phyloP scores from a whole-genome alignment of 106 monocot genomes.

The Gastrodia elata region DNA sequence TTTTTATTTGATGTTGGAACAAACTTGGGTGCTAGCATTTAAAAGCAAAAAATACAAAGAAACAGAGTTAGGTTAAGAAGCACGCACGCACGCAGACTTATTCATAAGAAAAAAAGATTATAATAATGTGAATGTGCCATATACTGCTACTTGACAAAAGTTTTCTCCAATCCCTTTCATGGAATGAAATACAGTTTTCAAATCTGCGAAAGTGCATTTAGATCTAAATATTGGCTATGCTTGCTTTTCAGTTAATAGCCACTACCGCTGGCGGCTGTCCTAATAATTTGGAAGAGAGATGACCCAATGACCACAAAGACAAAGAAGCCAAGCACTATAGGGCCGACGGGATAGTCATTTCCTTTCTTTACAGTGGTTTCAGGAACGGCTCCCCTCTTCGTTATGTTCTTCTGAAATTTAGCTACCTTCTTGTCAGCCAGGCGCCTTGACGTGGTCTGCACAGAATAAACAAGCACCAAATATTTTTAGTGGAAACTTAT shows the following conservation, averaged over 20 bases:
- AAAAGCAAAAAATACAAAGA: background rate
- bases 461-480: too few species aligned
- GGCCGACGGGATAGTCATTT: conserved; percentile 57
- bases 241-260: background rate
- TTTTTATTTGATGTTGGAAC: too few species aligned
- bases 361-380: conserved; percentile 56
- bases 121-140: background rate
- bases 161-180: background rate
- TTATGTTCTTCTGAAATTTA: conserved; percentile 62
- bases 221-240: background rate
- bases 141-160: background rate
- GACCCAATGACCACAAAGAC: conserved; percentile 70
- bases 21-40: background rate
- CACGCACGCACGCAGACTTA: background rate
- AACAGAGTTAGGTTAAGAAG: background rate
- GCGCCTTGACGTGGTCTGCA: conserved; percentile 63
- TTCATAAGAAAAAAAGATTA: conserved; percentile 1
- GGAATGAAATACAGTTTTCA: background rate
- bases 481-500: too few species aligned
- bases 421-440: conserved; percentile 54
- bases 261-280: conserved; percentile 34
- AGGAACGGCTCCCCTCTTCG: conserved; percentile 47
- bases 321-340: conserved; percentile 57
- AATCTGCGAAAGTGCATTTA: background rate
- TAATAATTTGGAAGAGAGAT: conserved; percentile 62